Conservation (phyloP, 2,329 filamentous ascomycete genomes). For the Penicillium fuscoglaucum region DNA sequence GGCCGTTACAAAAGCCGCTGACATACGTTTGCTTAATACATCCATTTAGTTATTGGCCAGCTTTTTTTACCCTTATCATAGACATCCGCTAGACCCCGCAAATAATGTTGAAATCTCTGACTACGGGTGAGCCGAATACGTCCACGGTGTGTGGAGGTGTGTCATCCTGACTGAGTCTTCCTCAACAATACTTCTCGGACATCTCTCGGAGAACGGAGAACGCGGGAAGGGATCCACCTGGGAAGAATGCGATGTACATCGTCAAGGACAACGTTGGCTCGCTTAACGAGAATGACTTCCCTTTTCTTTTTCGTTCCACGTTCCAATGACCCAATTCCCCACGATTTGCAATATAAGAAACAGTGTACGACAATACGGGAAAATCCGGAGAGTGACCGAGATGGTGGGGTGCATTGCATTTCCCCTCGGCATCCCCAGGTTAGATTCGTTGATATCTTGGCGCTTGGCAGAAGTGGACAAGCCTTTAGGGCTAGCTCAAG, state of each 20-base stretch:
- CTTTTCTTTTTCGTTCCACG: not conserved
- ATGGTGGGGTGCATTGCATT: not conserved
- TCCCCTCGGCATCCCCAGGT: not conserved
- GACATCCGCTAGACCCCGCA: not conserved
- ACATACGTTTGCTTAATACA: not conserved
- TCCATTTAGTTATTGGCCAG: not conserved
- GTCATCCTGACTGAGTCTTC: not conserved
- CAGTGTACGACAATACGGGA: not conserved
- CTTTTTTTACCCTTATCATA: not conserved
- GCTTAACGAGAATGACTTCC: not conserved
- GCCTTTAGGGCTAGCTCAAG: slow-evolving; percentile 1
- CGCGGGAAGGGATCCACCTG: not conserved
- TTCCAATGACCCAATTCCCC: not conserved
- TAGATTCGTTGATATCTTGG: not conserved
- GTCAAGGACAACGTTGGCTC: not conserved
- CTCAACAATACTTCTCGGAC: not conserved
- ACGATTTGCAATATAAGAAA: not conserved
- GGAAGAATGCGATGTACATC: not conserved
- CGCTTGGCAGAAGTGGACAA: slow-evolving; percentile 2
- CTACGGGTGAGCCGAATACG: not conserved
- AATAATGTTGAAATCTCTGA: slow-evolving; percentile 3
- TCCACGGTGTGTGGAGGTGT: not conserved
- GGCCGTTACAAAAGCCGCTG: not conserved
- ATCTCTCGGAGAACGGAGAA: not conserved
- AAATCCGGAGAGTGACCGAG: slow-evolving; percentile 1